These are phyloP conservation scores for Ilyonectria mors-panacis DNA, from an alignment of 2,329 filamentous ascomycete genomes.

Conservation along the genomic window DNA sequence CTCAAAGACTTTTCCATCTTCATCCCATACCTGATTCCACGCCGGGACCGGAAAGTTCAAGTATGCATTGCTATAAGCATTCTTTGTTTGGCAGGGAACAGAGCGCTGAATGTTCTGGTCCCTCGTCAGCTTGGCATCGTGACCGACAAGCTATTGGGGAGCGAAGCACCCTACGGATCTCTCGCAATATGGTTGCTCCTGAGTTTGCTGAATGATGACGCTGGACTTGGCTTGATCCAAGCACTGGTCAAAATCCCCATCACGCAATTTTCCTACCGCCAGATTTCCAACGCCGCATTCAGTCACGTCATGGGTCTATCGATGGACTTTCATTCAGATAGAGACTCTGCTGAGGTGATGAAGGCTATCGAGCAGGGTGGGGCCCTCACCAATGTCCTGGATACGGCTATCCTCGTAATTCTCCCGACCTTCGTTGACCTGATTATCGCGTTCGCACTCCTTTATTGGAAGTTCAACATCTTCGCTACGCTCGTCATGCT, in stretches of 20 bases:
- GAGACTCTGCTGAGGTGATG: slow-evolving; percentile 75
- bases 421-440: slow-evolving; percentile 75
- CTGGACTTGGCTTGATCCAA: slow-evolving; percentile 36
- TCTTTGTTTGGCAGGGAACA: slow-evolving; percentile 38
- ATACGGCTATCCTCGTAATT: slow-evolving; percentile 72
- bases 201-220: slow-evolving; percentile 28
- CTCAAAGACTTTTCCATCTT: slow-evolving; percentile 51
- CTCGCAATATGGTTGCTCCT: slow-evolving; percentile 40
- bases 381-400: slow-evolving; percentile 71
- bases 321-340: slow-evolving; percentile 79
- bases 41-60: slow-evolving; percentile 51
- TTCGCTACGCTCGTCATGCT: slow-evolving; percentile 65
- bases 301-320: slow-evolving; percentile 78
- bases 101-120: slow-evolving; percentile 50
- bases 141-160: slow-evolving; percentile 47
- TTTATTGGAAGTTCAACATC: slow-evolving; percentile 74
- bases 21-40: slow-evolving; percentile 50
- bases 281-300: slow-evolving; percentile 73
- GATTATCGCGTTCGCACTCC: slow-evolving; percentile 70
- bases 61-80: slow-evolving; percentile 46
- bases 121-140: slow-evolving; percentile 52
- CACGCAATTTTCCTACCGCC: slow-evolving; percentile 62
- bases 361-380: slow-evolving; percentile 75
- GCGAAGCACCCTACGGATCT: slow-evolving; percentile 38
- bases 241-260: slow-evolving; percentile 52